phyloP scores from a whole-genome alignment of 2,329 filamentous ascomycete genomes.

The Niveomyces coronatus region DNA sequence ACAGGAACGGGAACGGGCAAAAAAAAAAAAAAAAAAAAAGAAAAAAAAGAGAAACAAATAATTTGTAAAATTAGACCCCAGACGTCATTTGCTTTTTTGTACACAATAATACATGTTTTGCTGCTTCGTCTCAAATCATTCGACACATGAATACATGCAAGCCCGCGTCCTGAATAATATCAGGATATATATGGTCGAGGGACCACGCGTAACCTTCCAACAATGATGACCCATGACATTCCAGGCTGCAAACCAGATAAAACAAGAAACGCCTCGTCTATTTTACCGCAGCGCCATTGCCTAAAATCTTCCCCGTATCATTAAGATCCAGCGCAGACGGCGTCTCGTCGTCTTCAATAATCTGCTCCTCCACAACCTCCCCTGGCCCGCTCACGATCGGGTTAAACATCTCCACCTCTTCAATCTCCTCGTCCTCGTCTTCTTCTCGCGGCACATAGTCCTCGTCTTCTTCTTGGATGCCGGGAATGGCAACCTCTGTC shows the following conservation, averaged over 20 bases:
- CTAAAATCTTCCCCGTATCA: conserved; percentile 1
- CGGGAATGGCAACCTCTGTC: conserved; percentile 57
- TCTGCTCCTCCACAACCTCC: conserved; percentile 36
- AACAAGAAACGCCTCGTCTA: too few relatives aligned
- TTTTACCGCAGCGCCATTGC: conserved; percentile 1
- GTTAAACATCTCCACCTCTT: conserved; percentile 50
- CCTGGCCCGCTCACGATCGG: conserved; percentile 36
- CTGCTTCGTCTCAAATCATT: background rate
- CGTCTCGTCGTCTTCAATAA: conserved; percentile 31
- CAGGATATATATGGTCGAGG: too few relatives aligned
- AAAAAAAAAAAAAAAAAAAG: background rate
- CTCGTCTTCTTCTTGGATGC: conserved; percentile 49
- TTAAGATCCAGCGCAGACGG: conserved; percentile 14
- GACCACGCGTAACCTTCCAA: too few relatives aligned
- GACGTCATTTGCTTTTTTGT: background rate
- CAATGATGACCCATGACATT: too few relatives aligned
- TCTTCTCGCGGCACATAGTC: conserved; percentile 32
- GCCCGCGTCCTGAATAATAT: too few relatives aligned
- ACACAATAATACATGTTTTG: background rate
- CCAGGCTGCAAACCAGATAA: too few relatives aligned
- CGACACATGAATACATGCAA: too few relatives aligned
- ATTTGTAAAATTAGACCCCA: background rate
- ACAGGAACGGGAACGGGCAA: too few relatives aligned
- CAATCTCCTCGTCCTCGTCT: conserved; percentile 42
- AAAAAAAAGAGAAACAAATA: background rate